Base-by-base conservation (phyloP, 768 basidiomycete species). In the Leccinum sublutescens region DNA sequence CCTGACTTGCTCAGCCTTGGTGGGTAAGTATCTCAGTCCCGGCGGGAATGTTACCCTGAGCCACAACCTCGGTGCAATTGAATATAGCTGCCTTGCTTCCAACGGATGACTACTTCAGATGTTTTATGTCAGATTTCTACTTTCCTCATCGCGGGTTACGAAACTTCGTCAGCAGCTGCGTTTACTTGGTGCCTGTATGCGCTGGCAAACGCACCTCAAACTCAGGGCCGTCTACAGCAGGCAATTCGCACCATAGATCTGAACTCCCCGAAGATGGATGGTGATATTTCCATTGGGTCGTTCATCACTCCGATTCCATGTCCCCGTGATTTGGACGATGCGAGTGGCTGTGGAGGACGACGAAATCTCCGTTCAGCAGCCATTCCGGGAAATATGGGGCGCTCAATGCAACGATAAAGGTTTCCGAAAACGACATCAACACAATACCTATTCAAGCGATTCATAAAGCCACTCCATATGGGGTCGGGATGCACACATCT, bases 111-210 rank as follows among this genome's bases (percentile, higher is more conserved):
- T 11, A 77, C 80, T 38, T 71, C 76, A n/a, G 85, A 89, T 61
- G 79, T 83, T 2, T 73, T 85, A 23, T 84, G 78, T 63, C 87
- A 87, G 62, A 86, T 87, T 60, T 80, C 82, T 11, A 86, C 84
- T 0, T 87, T 88, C 67, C 76, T 88, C 31, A 77, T 82, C 14
- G 83, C 85, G 5, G 87, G 87, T 11, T 82, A 89, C 73, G 86
- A 88, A 68, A 86, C 85, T 1, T 81, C 81, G 17, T 77, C 83
- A 19, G 43, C 19, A 1, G 78, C 78, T 6, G 82, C 85, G 4
- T 74, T 88, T 15, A 78, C 84, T 7, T 89, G 86, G 86, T 81
- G 81, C 56, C 75, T 89, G 3, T 85, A 84, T 67, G 79, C 81
- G 47, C 79, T 89, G 55, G 73, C 80, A 6, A 74, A 77, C 56